Evolutionary conservation across 306 rosid genomes (phyloP).

Genomic region (Prunus padus): DNA sequence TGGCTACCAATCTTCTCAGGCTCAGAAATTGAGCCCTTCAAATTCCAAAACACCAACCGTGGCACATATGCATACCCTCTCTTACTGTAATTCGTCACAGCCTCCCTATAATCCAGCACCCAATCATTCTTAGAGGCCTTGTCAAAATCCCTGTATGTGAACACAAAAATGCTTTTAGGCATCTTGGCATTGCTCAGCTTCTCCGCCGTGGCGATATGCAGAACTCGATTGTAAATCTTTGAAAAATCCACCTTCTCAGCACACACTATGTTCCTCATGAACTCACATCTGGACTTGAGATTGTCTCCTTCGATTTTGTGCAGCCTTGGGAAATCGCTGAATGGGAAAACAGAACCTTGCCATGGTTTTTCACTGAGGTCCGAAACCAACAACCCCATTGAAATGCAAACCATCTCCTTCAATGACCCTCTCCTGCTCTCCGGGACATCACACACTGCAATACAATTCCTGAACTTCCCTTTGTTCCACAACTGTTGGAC

Average conservation of each 20-base stretch:
- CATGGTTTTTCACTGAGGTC: not conserved
- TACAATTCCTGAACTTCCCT: not conserved
- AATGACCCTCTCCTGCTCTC: not conserved
- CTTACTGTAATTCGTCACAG: not conserved
- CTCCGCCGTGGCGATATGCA: not conserved
- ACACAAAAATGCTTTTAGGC: not conserved
- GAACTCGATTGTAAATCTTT: not conserved
- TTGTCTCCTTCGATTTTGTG: not conserved
- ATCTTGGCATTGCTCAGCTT: not conserved
- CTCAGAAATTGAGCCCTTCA: not conserved
- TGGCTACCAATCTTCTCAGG: not conserved
- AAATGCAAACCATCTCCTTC: not conserved
- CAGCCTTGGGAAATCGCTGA: not conserved
- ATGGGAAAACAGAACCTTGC: slow-evolving; percentile 1
- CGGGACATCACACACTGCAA: not conserved
- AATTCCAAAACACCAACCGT: not conserved
- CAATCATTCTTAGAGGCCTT: not conserved
- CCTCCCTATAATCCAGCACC: not conserved
- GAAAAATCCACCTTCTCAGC: not conserved
- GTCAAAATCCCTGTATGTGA: not conserved
- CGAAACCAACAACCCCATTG: slow-evolving; percentile 10
- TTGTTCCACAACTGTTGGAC: not conserved
- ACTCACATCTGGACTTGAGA: not conserved
- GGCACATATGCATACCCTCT: not conserved
- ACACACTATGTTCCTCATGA: not conserved